These are phyloP conservation scores for Ceratocystis eucalypticola DNA, from an alignment of 2,329 filamentous ascomycete species.

Conservation along the genomic window DNA sequence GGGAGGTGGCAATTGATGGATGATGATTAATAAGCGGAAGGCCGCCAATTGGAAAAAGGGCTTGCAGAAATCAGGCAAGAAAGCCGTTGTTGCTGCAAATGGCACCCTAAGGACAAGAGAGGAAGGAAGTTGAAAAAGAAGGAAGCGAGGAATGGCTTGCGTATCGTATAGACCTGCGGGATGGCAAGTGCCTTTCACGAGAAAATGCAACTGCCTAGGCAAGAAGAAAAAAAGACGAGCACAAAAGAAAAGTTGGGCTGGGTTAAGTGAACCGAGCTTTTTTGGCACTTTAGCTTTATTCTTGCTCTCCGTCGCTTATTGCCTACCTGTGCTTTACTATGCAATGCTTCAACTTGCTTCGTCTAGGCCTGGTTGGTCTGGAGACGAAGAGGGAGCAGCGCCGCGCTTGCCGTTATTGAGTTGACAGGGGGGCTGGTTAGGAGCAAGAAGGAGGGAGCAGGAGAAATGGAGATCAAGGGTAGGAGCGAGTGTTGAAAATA, in stretches of 20 bases:
- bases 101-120: too few relatives aligned
- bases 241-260: too few relatives aligned
- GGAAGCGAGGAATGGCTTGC: neutral
- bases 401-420: slow-evolving; percentile 8
- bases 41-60: neutral
- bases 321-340: too few relatives aligned
- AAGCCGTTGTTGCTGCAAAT: too few relatives aligned
- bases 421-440: neutral
- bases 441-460: neutral
- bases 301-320: neutral
- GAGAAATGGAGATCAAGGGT: neutral
- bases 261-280: neutral
- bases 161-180: neutral
- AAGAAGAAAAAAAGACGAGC: neutral
- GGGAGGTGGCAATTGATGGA: neutral
- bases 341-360: neutral
- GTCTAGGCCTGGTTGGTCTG: neutral
- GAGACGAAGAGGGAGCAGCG: slow-evolving; percentile 2
- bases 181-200: neutral
- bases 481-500: neutral
- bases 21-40: slow-evolving; percentile 3
- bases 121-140: neutral
- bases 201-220: neutral
- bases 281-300: neutral
- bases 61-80: too few relatives aligned